These are phyloP conservation scores for Pythium diclinum DNA, from an alignment of 352 stramenopile species.

Conservation along the genomic window DNA sequence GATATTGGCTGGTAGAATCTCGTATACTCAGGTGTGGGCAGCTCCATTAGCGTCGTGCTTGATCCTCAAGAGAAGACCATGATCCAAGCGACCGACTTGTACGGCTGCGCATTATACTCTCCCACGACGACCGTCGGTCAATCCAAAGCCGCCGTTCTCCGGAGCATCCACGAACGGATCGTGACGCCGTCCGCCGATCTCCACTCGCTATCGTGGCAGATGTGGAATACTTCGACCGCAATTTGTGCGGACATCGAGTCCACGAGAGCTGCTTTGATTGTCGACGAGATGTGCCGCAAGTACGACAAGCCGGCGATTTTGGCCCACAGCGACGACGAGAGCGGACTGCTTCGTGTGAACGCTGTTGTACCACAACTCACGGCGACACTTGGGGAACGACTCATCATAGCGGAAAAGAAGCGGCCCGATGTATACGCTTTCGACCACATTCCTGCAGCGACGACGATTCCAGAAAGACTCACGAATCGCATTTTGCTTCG, in stretches of 20 bases:
- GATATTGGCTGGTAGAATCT: conserved; percentile 9
- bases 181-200: background rate
- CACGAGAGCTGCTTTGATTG: background rate
- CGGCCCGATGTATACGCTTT: conserved; percentile 6
- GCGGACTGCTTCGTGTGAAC: background rate
- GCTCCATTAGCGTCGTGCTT: conserved; percentile 7
- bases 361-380: conserved; percentile 15
- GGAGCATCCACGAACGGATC: background rate
- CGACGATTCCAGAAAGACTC: background rate
- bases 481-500: background rate
- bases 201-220: background rate
- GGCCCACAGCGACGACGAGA: conserved; percentile 2
- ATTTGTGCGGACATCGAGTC: conserved; percentile 2
- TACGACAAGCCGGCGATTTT: conserved; percentile 18
- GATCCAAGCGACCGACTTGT: conserved; percentile 12
- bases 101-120: conserved; percentile 3
- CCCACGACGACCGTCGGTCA: background rate
- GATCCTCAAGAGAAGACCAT: conserved; percentile 10
- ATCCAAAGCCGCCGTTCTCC: background rate
- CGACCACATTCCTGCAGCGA: conserved; percentile 15
- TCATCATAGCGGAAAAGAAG: background rate
- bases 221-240: background rate
- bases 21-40: background rate
- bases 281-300: conserved; percentile 10
- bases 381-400: conserved; percentile 15